Evolutionary conservation across 768 basidiomycete genomes (phyloP).

Genomic region (Kwoniella bestiolae): DNA sequence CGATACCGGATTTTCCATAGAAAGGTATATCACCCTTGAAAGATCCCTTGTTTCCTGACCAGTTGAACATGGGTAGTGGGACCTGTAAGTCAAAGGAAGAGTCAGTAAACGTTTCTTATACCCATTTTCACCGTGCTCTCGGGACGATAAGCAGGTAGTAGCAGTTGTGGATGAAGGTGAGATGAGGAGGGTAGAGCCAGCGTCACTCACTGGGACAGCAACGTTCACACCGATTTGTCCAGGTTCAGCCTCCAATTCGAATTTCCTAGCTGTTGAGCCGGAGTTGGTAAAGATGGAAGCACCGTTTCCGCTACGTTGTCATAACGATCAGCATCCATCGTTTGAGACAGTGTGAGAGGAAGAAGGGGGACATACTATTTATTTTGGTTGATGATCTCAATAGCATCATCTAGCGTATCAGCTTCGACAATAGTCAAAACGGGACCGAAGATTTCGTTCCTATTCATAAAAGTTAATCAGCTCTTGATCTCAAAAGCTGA

Average conservation of each 20-base stretch:
- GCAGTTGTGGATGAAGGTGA: no score
- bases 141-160: no score
- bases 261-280: constrained; percentile 91
- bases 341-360: neutral
- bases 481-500: neutral
- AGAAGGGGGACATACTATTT: constrained; percentile 63
- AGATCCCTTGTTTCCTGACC: constrained; percentile 84
- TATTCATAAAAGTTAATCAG: constrained; percentile 51
- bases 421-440: constrained; percentile 71
- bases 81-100: constrained; percentile 70
- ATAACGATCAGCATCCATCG: constrained; percentile 17
- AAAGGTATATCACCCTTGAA: constrained; percentile 85
- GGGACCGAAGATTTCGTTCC: constrained; percentile 95
- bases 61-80: constrained; percentile 87
- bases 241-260: constrained; percentile 82
- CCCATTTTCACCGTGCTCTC: no score
- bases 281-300: constrained; percentile 95
- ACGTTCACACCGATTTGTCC: constrained; percentile 92
- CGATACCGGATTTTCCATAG: constrained; percentile 88
- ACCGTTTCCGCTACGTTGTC: constrained; percentile 68
- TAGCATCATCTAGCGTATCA: constrained; percentile 83
- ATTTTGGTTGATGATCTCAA: constrained; percentile 83
- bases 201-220: constrained; percentile 59
- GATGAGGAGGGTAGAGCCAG: no score
- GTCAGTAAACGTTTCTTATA: no score